These are phyloP conservation scores for Cladosporium halotolerans DNA, from an alignment of 2,329 filamentous ascomycete species.

Conservation along the genomic window DNA sequence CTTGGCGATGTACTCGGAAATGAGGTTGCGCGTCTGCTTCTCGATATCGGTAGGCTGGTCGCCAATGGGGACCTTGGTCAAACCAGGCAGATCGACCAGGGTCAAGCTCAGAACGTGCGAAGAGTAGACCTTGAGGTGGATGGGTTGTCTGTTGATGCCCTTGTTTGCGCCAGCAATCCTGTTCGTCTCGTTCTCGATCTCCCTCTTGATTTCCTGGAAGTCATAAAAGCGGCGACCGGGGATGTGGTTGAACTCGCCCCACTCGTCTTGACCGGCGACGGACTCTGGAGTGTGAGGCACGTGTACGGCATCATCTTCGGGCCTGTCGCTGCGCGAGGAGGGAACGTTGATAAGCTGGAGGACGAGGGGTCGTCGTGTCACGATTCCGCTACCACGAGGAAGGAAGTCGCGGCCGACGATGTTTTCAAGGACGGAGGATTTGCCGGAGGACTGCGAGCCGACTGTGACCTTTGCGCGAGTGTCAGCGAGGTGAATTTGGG, in stretches of 20 bases:
- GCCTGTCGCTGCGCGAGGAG: slow-evolving; percentile 61
- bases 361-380: slow-evolving; percentile 88
- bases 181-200: slow-evolving; percentile 95
- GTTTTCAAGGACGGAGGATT: slow-evolving; percentile 97
- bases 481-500: slow-evolving; percentile 16
- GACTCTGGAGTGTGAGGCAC: slow-evolving; percentile 72
- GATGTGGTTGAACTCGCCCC: slow-evolving; percentile 96
- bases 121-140: slow-evolving; percentile 98
- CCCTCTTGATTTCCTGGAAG: slow-evolving; percentile 86
- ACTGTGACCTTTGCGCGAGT: slow-evolving; percentile 71
- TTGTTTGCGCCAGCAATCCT: slow-evolving; percentile 96
- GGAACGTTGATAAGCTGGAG: slow-evolving; percentile 97
- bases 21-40: slow-evolving; percentile 94
- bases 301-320: slow-evolving; percentile 57
- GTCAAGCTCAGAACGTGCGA: slow-evolving; percentile 95
- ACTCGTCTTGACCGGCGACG: slow-evolving; percentile 62
- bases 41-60: slow-evolving; percentile 97
- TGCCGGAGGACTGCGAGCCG: slow-evolving; percentile 95
- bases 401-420: slow-evolving; percentile 97
- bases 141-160: slow-evolving; percentile 93
- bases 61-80: slow-evolving; percentile 96
- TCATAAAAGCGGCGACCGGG: slow-evolving; percentile 84
- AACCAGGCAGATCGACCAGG: slow-evolving; percentile 86
- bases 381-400: slow-evolving; percentile 91
- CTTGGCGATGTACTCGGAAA: slow-evolving; percentile 97